phyloP scores from a whole-genome alignment of 176 grass and related monocot species.

The Eragrostis nindensis region DNA sequence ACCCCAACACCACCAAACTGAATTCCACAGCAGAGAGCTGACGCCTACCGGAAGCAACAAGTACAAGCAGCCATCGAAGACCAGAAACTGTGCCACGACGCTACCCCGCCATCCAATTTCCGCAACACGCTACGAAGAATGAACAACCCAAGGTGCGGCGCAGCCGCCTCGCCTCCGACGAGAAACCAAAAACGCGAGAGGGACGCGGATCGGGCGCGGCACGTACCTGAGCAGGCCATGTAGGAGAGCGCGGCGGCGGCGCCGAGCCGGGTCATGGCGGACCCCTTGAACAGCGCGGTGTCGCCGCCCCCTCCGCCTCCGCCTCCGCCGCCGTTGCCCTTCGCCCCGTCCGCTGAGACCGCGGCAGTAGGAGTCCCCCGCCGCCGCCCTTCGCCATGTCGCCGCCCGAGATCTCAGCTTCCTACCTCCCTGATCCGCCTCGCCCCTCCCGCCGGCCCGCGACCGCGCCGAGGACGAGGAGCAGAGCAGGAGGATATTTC shows the following conservation, averaged over 20 bases:
- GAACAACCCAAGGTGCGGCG: too few relatives aligned
- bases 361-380: conserved; percentile 36
- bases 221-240: conserved; percentile 90
- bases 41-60: conserved; percentile 19
- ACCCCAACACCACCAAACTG: conserved; percentile 11
- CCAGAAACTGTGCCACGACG: not conserved
- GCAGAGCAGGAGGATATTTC: conserved; percentile 36
- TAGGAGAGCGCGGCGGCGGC: conserved; percentile 88
- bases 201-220: conserved; percentile 10
- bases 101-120: not conserved
- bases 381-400: conserved; percentile 49
- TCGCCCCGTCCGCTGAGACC: conserved; percentile 38
- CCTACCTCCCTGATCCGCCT: conserved; percentile 12
- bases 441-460: not conserved
- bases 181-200: not conserved
- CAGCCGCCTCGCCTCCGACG: not conserved
- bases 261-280: conserved; percentile 79
- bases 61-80: not conserved
- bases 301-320: conserved; percentile 37
- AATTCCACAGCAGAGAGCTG: not conserved
- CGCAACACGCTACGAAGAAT: not conserved
- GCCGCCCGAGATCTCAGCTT: conserved; percentile 35
- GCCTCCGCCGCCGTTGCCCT: conserved; percentile 39
- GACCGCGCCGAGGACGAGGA: conserved; percentile 32
- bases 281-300: conserved; percentile 72